phyloP scores from a whole-genome alignment of 1,139 yeast species.

The Lodderomyces oxycetoniae region DNA sequence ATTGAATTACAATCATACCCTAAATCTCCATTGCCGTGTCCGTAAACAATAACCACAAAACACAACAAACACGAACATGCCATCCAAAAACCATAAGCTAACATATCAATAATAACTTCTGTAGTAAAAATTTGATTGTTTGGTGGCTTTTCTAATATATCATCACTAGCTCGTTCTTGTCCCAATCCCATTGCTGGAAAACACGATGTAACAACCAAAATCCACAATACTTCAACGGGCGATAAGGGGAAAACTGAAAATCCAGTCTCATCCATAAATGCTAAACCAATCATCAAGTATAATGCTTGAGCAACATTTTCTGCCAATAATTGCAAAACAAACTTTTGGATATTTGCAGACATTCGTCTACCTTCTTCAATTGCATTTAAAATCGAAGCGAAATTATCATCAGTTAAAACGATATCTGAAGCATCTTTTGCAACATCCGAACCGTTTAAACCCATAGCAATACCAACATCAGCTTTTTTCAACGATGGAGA shows the following conservation, averaged over 20 bases:
- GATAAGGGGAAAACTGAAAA: slow-evolving; percentile 72
- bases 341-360: slow-evolving; percentile 77
- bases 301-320: slow-evolving; percentile 77
- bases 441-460: slow-evolving; percentile 93
- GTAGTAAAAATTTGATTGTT: slow-evolving; percentile 60
- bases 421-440: slow-evolving; percentile 98
- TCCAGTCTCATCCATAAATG: slow-evolving; percentile 55
- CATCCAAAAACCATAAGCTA: slow-evolving; percentile 69
- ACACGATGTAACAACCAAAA: slow-evolving; percentile 72
- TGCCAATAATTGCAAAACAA: slow-evolving; percentile 73
- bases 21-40: slow-evolving; percentile 61
- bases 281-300: slow-evolving; percentile 66
- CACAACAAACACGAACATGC: slow-evolving; percentile 68
- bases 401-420: slow-evolving; percentile 95
- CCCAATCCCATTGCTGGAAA: slow-evolving; percentile 90
- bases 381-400: slow-evolving; percentile 85
- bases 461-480: slow-evolving; percentile 92
- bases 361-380: slow-evolving; percentile 83
- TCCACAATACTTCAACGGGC: slow-evolving; percentile 79
- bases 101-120: slow-evolving; percentile 71
- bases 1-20: slow-evolving; percentile 50
- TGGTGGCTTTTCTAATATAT: slow-evolving; percentile 64
- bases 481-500: slow-evolving; percentile 78
- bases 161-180: slow-evolving; percentile 62
- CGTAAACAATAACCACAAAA: slow-evolving; percentile 63